A percentile compares a stretch with the other conserved stretches of the same genome.
Evolutionary conservation across 2,329 filamentous ascomycete species (phyloP).

Genomic region (Claviceps spartinae): DNA sequence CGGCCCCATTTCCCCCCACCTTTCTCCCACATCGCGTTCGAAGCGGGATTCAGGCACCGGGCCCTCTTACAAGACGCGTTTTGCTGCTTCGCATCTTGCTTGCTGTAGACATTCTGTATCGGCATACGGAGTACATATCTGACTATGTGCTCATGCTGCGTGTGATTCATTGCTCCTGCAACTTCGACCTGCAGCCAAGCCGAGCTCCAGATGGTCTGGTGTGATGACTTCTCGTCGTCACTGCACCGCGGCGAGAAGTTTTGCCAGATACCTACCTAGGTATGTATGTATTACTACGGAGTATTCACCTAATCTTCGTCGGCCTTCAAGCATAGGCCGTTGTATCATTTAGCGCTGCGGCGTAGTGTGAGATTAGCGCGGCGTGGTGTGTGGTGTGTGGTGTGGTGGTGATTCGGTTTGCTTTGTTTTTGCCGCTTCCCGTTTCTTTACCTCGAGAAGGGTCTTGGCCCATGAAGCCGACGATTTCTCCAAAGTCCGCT

Average conservation of each 20-base stretch:
- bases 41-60: not conserved
- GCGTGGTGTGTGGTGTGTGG: not conserved
- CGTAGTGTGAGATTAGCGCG: not conserved
- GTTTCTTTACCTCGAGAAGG: not conserved
- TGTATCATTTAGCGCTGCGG: not conserved
- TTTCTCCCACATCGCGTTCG: not conserved
- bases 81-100: not conserved
- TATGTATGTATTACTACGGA: no score
- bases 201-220: not conserved
- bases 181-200: not conserved
- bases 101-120: no score
- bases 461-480: not conserved
- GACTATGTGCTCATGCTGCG: not conserved
- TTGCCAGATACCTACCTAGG: no score
- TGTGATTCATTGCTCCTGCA: not conserved
- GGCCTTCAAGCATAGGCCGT: no score
- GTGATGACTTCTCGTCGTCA: not conserved
- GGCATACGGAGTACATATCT: not conserved
- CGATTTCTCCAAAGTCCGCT: not conserved
- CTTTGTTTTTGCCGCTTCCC: not conserved
- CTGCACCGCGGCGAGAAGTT: not conserved
- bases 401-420: not conserved
- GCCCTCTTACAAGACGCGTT: not conserved
- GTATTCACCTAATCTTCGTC: no score
- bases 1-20: conserved; percentile 10